These are phyloP conservation scores for Elsinoe batatas DNA, from an alignment of 2,329 filamentous ascomycete species.

Conservation along the genomic window DNA sequence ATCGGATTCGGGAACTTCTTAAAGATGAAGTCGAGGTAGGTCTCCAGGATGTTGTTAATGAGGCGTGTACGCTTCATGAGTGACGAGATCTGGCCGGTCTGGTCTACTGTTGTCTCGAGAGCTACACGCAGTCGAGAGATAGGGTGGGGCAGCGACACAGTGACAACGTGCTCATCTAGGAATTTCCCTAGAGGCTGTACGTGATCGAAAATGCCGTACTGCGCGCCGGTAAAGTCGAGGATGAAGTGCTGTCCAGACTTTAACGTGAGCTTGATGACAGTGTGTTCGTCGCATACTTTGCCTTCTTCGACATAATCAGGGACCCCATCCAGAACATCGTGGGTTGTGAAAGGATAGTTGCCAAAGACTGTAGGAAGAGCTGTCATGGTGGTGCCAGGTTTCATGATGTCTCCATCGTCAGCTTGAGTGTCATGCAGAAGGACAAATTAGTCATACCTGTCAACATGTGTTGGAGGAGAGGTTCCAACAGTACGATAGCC, in stretches of 20 bases:
- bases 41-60: neutral
- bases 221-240: slow-evolving; percentile 16
- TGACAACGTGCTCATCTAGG: neutral
- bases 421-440: no score
- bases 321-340: neutral
- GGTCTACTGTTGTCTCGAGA: neutral
- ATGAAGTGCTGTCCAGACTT: slow-evolving; percentile 14
- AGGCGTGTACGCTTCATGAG: neutral
- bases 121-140: neutral
- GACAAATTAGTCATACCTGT: no score
- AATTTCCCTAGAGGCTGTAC: slow-evolving; percentile 10
- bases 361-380: neutral
- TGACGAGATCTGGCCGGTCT: neutral
- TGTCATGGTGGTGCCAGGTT: neutral
- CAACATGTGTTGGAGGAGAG: neutral
- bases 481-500: neutral
- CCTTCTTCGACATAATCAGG: neutral
- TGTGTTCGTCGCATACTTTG: slow-evolving; percentile 8
- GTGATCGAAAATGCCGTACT: slow-evolving; percentile 16
- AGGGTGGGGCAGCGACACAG: neutral
- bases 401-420: neutral
- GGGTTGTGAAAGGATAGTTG: slow-evolving; percentile 5
- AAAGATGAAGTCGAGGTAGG: neutral
- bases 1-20: neutral
- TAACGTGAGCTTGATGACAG: slow-evolving; percentile 11